Evolutionary conservation across 306 rosid genomes (phyloP).

Genomic region (Prunus mume): DNA sequence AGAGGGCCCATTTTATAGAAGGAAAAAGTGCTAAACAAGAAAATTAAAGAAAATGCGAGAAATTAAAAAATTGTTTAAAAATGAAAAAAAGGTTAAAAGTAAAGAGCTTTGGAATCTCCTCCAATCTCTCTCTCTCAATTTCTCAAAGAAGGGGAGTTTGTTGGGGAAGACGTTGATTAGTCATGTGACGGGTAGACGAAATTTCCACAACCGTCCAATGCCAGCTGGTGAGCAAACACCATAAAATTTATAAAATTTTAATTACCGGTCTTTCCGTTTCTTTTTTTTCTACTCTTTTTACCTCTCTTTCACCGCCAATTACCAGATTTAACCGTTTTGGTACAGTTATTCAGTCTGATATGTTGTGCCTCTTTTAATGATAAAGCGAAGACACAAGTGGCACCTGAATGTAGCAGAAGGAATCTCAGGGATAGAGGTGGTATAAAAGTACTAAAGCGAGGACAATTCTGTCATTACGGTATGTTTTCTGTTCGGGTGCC

Average conservation of each 20-base stretch:
- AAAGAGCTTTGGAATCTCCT: conserved; percentile 49
- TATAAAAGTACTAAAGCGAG: neutral
- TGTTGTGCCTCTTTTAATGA: neutral
- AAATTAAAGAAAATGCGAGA: neutral
- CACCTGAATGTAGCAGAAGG: conserved; percentile 7
- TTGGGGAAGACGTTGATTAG: conserved; percentile 20
- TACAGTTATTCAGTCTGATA: neutral
- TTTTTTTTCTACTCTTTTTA: neutral
- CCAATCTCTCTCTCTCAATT: neutral
- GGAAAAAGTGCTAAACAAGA: neutral
- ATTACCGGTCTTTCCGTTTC: too few relatives aligned
- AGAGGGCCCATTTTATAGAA: conserved; percentile 49
- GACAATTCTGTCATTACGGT: neutral
- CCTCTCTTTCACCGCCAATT: conserved; percentile 24
- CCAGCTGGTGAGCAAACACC: conserved; percentile 34
- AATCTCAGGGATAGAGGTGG: conserved; percentile 31
- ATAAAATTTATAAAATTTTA: neutral
- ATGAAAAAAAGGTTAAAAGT: neutral
- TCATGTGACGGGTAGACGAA: conserved; percentile 27
- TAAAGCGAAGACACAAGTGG: neutral
- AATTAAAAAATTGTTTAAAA: neutral
- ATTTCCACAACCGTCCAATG: conserved; percentile 33
- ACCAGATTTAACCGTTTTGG: conserved; percentile 19
- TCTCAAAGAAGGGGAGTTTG: conserved; percentile 8
- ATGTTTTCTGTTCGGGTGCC: neutral